Evolutionary conservation across 2,329 filamentous ascomycete genomes (phyloP).

Genomic region (Orbilia brochopaga): DNA sequence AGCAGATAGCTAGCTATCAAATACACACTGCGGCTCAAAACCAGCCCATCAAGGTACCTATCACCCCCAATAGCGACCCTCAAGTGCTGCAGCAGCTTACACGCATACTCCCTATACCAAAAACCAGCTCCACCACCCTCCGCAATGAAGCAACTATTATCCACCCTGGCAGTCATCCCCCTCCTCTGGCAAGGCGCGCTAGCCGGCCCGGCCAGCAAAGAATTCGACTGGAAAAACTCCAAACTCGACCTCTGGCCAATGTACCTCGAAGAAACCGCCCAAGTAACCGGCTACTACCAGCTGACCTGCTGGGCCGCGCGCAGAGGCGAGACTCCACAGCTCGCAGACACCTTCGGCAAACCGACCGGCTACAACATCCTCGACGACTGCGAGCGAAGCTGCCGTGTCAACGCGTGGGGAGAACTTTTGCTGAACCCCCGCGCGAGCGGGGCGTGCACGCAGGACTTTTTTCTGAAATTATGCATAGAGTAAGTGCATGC

Average conservation of each 20-base stretch:
- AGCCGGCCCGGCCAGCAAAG: not conserved
- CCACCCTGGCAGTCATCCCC: not conserved
- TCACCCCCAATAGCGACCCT: too few relatives aligned
- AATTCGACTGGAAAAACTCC: slow-evolving; percentile 30
- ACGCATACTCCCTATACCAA: too few relatives aligned
- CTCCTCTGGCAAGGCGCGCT: not conserved
- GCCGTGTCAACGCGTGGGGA: slow-evolving; percentile 34
- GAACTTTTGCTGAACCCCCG: slow-evolving; percentile 26
- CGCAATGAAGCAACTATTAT: not conserved
- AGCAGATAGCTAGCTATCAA: too few relatives aligned
- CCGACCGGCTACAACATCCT: not conserved
- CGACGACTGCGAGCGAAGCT: slow-evolving; percentile 8
- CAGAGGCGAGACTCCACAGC: not conserved
- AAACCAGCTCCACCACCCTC: not conserved
- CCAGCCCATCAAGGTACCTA: too few relatives aligned
- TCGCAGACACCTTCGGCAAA: not conserved
- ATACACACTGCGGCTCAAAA: too few relatives aligned
- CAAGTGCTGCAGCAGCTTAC: too few relatives aligned
- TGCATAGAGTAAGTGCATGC: not conserved
- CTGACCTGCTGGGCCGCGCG: not conserved
- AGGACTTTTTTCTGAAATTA: slow-evolving; percentile 1
- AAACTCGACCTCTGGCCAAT: not conserved
- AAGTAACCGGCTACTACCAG: slow-evolving; percentile 10
- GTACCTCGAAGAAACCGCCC: not conserved
- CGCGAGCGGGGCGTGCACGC: slow-evolving; percentile 3